Conservation (phyloP, 164 flowering plant species). For the Akebia trifoliata region DNA sequence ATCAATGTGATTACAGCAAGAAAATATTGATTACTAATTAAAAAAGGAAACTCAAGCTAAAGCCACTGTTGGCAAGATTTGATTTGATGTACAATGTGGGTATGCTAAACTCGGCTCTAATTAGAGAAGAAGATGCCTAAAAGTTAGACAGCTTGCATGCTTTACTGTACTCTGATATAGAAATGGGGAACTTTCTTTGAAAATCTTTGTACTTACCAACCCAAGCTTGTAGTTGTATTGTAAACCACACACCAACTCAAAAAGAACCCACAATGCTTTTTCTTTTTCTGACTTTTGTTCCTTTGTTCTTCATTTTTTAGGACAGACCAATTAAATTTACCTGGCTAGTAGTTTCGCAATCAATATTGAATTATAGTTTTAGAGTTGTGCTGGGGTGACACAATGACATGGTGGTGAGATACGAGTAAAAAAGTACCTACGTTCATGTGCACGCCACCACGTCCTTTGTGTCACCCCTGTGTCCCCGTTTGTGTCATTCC, state of each 20-base stretch:
- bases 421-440: too few relatives aligned
- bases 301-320: not conserved
- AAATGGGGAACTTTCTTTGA: slow-evolving; percentile 7
- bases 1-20: slow-evolving; percentile 11
- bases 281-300: not conserved
- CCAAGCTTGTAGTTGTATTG: not conserved
- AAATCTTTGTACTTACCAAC: not conserved
- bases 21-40: not conserved
- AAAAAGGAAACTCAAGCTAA: not conserved
- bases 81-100: slow-evolving; percentile 6
- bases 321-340: not conserved
- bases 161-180: not conserved
- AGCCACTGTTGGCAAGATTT: not conserved
- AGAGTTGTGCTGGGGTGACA: too few relatives aligned
- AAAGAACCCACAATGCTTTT: not conserved
- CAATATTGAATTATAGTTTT: not conserved
- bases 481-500: too few relatives aligned
- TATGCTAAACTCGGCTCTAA: slow-evolving; percentile 8
- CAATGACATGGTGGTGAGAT: too few relatives aligned
- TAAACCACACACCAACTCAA: not conserved
- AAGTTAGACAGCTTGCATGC: slow-evolving; percentile 29
- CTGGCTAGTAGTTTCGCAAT: not conserved
- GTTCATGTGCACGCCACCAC: too few relatives aligned
- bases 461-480: too few relatives aligned
- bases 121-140: slow-evolving; percentile 11